Evolutionary conservation across 2,329 filamentous ascomycete species (phyloP), one percentile per base, ranked within the genome.

Genomic region (Hymenoscyphus albidus): DNA sequence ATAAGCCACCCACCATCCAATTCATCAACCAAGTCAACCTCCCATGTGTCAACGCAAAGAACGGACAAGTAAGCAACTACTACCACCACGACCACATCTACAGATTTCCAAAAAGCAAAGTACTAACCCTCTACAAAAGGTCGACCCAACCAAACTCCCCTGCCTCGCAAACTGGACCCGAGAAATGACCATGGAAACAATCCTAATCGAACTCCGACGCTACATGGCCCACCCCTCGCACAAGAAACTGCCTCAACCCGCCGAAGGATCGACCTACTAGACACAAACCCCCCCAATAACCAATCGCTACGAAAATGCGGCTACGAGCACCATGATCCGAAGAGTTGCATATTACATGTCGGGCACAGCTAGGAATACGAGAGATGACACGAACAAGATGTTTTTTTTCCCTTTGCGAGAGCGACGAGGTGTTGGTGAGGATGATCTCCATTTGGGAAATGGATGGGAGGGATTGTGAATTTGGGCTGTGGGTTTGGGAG

Each of bases 11-110:
- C 0, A 88, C 89, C 61, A 91, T 99, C 74, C 88, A 94, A 74
- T 99, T 99, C 79, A 88, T 95, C 73, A 97, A 91, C 74, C 91
- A 92, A 78, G 89, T 99, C 80, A 97, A 98, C 80, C 85, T 98
- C n/a, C 95, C 95, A 32, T 96, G 94, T 74, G 95, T 99, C 61
- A 90, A 94, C 78, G 82, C 84, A 68, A 85, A 82, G 71, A 90
- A 90, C 69, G 95, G 95, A 74, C 86, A 86, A 80, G 88, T 90
- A 78, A 65, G 75, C 67, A 2, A 62, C 2, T n/a, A 60, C 31
- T 7, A 63, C 48, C 54, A 51, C 5, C 4, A 35, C 35, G 1
- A 35, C 3, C 35, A 35, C 35, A 42, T 35, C 31, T 60, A 3
- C 27, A 35, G 5, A 10, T 2, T 39, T 31, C 14, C n/a, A 27